Evolutionary conservation across 805 yeast genomes (phyloP), one percentile per base, ranked within the genome.

Genomic region (Myxozyma sirexii): DNA sequence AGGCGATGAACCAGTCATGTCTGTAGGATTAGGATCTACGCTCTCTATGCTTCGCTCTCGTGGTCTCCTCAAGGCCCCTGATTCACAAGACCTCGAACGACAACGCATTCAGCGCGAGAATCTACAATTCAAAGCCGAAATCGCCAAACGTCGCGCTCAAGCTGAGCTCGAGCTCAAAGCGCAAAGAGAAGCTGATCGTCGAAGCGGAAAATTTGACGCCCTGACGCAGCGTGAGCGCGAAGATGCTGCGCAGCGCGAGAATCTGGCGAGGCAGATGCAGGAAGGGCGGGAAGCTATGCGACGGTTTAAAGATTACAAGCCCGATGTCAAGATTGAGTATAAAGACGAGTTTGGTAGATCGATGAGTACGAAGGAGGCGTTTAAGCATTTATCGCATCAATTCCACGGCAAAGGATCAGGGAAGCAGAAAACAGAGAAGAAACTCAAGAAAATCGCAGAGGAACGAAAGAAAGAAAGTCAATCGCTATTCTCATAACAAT

Each of bases 371-470:
- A 88, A 86, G 68, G 85, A 85, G 60, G 96, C 96, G 0, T 90
- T 82, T 76, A 89, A 88, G 74, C 82, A 82, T 61, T 74, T 89
- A 48, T 86, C 94, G 2, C 92, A 87, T 63, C 82, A 84, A 64
- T 90, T 88, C 71, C 96, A 90, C 70, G 96, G 94, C 2, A 73
- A 69, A 17, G 72, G 71, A 1, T 67, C 73, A 7, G 76, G 78
- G 12, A 74, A 72, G 61, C 65, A 58, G 19, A 72, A 73, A 62
- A 68, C 71, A 1, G 76, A 74, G 61, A 71, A 72, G 66, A 68
- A 66, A 54, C 50, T 71, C 29, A 65, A 70, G 65, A 65, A 59
- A 60, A 57, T 64, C n/a, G 70, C 66, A 43, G 74, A 73, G 33
- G 69, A 69, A 45, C 45, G 59, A 39, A 59, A 68, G 50, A 43